Conservation (phyloP, 75 land plant species). For the Chamaecyparis obtusa region DNA sequence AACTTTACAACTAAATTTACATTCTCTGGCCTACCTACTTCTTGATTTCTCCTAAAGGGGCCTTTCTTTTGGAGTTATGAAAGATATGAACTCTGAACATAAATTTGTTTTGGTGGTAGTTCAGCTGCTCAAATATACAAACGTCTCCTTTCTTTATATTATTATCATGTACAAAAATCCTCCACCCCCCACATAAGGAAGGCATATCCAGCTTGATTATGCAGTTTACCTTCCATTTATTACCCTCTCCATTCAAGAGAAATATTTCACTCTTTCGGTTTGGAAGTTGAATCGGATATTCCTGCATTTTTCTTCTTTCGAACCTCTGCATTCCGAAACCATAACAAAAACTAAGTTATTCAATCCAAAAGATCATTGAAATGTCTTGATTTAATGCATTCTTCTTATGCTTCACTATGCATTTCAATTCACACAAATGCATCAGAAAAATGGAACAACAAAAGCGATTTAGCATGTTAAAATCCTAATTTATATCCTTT, state of each 20-base stretch:
- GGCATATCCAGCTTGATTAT: not conserved
- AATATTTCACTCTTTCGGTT: not conserved
- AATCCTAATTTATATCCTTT: no score
- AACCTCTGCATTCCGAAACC: not conserved
- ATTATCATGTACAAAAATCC: conserved; percentile 15
- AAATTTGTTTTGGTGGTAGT: not conserved
- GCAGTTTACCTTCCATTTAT: not conserved
- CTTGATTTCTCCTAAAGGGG: no score
- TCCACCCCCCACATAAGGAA: conserved; percentile 9
- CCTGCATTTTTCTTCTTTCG: not conserved
- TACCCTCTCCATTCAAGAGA: not conserved
- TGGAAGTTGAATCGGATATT: not conserved
- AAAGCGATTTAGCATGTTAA: no score
- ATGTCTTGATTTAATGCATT: no score
- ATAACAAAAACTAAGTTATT: no score
- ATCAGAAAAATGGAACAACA: no score
- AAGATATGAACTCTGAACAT: conserved; percentile 13
- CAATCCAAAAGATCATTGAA: no score
- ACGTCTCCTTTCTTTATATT: conserved; percentile 19
- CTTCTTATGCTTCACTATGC: no score
- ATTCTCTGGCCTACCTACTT: no score
- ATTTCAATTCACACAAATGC: no score
- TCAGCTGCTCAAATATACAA: conserved; percentile 4
- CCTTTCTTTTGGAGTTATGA: no score
- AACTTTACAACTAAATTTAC: no score